Base-by-base conservation (phyloP, 768 basidiomycete species). In the Dictyophora rubrovolvata region DNA sequence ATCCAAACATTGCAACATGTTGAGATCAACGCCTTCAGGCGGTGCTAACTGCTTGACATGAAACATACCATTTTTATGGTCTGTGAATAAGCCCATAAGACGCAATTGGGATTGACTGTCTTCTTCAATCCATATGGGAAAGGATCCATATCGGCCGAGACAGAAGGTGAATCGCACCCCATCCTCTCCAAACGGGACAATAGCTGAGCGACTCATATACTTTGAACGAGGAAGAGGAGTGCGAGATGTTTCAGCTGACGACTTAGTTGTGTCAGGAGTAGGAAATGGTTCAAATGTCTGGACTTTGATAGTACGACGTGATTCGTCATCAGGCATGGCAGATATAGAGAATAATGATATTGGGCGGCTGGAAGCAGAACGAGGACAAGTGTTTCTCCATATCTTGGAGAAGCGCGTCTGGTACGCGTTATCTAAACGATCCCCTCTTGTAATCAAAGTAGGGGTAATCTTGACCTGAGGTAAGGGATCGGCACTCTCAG, bases 211-310 rank as follows among this genome's bases (percentile, higher is more conserved):
- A 18, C 20, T 52, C 57, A 48, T 52, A 37, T 37, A 35, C 8
- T 51, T 52, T 18, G 57, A 51, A 22, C 52, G n/a, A 1, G 33
- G 21, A n/a, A 53, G 28, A 20, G 50, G 18, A n/a, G 21, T 23
- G 28, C 23, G 42, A 42, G 42, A 42, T 20, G 53, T 20, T 21
- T n/a, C 33, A 49, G 46, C 20, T 10, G 9, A 22, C 20, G 53
- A 21, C 8, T 33, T 7, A 16, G 9, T 11, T 16, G 4, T 20
- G 11, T 16, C 36, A 14, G 54, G 46, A 0, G 21, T 21, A 9
- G 59, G 59, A 55, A 60, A 60, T 20, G 59, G 54, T 14, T 60
- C 59, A 46, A 60, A 60, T 21, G 59, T 60, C 42, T 55, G 53
- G 6, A 60, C 59, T 12, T 22, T 60, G 48, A 60, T 48, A 22